phyloP scores from a whole-genome alignment of 192 early-diverging fungal genomes.

The Thoreauomyces humboldtii region DNA sequence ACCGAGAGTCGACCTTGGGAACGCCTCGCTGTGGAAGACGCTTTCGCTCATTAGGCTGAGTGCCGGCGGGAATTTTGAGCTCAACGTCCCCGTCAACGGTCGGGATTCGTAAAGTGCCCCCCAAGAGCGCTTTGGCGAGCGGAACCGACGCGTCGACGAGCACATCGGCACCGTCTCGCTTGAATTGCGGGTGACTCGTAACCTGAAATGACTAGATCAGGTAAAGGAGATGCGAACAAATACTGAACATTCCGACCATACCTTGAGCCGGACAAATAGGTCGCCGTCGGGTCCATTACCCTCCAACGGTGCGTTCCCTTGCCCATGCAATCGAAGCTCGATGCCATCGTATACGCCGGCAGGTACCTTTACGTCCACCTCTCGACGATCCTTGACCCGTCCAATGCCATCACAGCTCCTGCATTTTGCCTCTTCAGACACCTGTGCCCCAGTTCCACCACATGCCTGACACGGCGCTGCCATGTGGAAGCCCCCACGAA shows the following conservation, averaged over 20 bases:
- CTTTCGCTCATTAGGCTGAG: conserved; percentile 87
- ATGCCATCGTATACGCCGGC: conserved; percentile 80
- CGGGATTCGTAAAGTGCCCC: conserved; percentile 81
- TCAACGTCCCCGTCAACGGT: conserved; percentile 97
- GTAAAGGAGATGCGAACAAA: conserved; percentile 20
- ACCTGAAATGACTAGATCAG: conserved; percentile 40
- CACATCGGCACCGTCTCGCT: conserved; percentile 78
- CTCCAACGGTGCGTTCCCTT: conserved; percentile 80
- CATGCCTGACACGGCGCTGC: conserved; percentile 79
- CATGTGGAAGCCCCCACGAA: conserved; percentile 89
- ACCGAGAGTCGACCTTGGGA: conserved; percentile 47
- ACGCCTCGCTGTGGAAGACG: conserved; percentile 78
- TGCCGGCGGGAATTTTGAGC: conserved; percentile 76
- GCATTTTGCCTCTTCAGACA: conserved; percentile 70
- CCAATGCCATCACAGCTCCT: conserved; percentile 77
- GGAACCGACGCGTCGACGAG: conserved; percentile 74
- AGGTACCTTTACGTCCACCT: conserved; percentile 76
- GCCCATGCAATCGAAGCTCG: conserved; percentile 68
- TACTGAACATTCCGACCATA: not conserved
- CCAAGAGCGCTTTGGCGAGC: conserved; percentile 82
- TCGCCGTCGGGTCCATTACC: conserved; percentile 78
- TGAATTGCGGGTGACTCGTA: conserved; percentile 61
- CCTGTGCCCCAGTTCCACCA: conserved; percentile 73
- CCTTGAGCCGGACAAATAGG: conserved; percentile 76
- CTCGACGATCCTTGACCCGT: conserved; percentile 68